Conservation (phyloP, 2,329 filamentous ascomycete species). For the Apiospora phragmitis region DNA sequence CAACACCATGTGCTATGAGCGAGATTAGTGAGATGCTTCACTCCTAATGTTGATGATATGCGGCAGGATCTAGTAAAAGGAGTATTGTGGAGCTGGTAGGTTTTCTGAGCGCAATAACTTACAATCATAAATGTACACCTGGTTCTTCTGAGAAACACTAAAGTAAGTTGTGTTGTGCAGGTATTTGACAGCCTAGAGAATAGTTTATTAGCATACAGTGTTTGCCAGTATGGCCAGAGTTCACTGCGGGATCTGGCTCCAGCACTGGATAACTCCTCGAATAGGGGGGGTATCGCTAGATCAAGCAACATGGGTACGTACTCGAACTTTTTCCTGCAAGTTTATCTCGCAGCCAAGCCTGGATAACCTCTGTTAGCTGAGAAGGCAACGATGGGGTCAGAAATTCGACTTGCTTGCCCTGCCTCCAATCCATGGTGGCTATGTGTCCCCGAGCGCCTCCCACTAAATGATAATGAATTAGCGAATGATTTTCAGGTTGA, state of each 20-base stretch:
- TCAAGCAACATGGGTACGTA: not conserved
- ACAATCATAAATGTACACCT: conserved; percentile 92
- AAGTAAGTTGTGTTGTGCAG: conserved; percentile 94
- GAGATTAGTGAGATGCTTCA: not conserved
- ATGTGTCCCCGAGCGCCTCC: conserved; percentile 92
- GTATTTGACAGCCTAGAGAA: conserved; percentile 71
- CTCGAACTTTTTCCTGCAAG: conserved; percentile 80
- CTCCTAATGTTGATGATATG: too few relatives aligned
- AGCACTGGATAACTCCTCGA: not conserved
- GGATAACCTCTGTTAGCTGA: conserved; percentile 32
- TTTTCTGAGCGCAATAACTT: not conserved
- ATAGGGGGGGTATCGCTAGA: not conserved
- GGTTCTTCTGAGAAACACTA: conserved; percentile 93
- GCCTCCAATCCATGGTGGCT: conserved; percentile 74
- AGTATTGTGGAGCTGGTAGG: not conserved
- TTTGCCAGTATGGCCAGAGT: not conserved
- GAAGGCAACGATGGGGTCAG: not conserved
- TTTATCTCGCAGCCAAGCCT: conserved; percentile 91
- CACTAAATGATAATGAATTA: conserved; percentile 38
- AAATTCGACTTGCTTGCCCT: conserved; percentile 12
- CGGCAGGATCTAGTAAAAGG: not conserved
- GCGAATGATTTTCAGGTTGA: not conserved
- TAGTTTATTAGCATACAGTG: not conserved
- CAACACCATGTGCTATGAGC: conserved; percentile 63
- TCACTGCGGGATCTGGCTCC: not conserved